Evolutionary conservation across 495 filamentous ascomycete species (phyloP), one percentile per base, ranked within the genome.

Genomic region (Hypoxylon subgilvum): DNA sequence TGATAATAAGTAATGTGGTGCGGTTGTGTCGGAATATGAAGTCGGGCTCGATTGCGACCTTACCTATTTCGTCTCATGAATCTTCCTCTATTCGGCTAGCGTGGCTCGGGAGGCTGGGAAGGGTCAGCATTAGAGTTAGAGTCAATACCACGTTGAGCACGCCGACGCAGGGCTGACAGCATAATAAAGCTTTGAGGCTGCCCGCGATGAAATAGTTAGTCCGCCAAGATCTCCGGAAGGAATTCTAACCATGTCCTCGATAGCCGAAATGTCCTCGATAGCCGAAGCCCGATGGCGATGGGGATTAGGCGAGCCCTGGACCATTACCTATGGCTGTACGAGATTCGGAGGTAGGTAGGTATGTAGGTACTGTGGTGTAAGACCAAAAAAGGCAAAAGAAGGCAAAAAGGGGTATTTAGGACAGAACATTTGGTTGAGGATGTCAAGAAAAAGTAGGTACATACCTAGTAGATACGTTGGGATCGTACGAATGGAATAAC

Each of bases 121-220:
- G 23, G 23, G n/a, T 31, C 17, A n/a, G n/a, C n/a, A n/a, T 27
- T 4, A 4, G 23, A 3, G 23, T 27, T 27, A 22, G 12, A 19
- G 25, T 10, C 14, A 8, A 14, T 14, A 10, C 23, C 32, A 12
- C 13, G 45, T 40, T 45, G 51, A 45, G 27, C 41, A 45, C 27
- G 58, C 35, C 30, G 41, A 50, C 38, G 34, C 52, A 62, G 58
- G 58, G 58, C 51, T 62, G 58, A 52, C 40, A 45, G 27, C 40
- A 44, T 18, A 38, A 58, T 22, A 35, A 3, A 52, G 54, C 40
- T 21, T 23, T 28, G 27, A 7, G 3, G 12, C 9, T 18, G 12
- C 39, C 22, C n/a, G 13, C 35, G 22, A 30, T 21, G n/a, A 46
- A 1, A 21, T 13, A 38, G 23, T 40, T 52, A 45, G 50, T 44